phyloP scores from a whole-genome alignment of 345 rosid species.

The Limnanthes douglasii region DNA sequence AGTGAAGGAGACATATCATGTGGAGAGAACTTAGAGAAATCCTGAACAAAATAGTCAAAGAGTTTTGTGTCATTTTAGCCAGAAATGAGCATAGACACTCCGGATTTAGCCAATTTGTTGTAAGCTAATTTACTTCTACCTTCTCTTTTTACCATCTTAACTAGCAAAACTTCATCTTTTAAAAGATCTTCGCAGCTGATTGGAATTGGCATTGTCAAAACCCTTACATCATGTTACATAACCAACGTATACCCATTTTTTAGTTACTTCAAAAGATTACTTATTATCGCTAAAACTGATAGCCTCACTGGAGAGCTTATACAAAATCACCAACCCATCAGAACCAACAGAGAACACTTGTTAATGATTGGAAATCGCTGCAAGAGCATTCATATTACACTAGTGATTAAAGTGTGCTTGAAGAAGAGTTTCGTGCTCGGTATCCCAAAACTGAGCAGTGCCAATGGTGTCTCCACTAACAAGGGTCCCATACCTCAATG shows the following conservation, averaged over 20 bases:
- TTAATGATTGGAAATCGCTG: constrained; percentile 71
- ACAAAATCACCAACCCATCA: constrained; percentile 92
- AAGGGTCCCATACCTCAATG: constrained; percentile 69
- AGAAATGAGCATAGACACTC: too few relatives aligned
- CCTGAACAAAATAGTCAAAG: too few relatives aligned
- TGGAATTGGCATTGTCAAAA: constrained; percentile 77
- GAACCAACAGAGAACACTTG: constrained; percentile 90
- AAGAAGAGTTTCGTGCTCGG: constrained; percentile 67
- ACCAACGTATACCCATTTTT: constrained; percentile 80
- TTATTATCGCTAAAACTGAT: constrained; percentile 16
- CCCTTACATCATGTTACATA: constrained; percentile 81
- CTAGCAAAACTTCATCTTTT: too few relatives aligned
- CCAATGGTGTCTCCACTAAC: constrained; percentile 92
- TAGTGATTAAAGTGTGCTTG: constrained; percentile 75
- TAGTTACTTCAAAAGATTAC: constrained; percentile 25
- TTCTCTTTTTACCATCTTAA: too few relatives aligned
- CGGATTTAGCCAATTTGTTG: too few relatives aligned
- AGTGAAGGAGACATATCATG: too few relatives aligned
- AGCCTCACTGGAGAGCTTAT: constrained; percentile 44
- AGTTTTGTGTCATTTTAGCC: too few relatives aligned
- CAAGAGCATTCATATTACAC: constrained; percentile 83
- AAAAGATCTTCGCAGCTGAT: constrained; percentile 67
- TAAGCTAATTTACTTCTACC: too few relatives aligned
- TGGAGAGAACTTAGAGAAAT: too few relatives aligned
- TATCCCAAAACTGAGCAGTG: constrained; percentile 88